Conservation (phyloP, 169 alveolate species). For the Plasmodium cynomolgi region DNA sequence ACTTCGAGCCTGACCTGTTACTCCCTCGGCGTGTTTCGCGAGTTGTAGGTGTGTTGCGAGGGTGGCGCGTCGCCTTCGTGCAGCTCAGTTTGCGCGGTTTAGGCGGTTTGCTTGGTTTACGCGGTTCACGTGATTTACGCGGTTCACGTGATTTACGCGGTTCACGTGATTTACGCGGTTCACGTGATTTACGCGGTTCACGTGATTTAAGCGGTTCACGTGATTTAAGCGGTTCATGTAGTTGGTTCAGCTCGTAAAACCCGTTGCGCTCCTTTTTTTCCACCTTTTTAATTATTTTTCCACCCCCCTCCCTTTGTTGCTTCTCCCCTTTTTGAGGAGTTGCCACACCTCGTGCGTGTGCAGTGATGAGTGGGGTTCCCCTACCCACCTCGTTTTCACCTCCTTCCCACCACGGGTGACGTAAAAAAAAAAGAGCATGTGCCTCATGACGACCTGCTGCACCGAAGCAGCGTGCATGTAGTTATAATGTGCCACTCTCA, state of each 20-base stretch:
- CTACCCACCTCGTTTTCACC: neutral
- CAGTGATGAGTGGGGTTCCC: neutral
- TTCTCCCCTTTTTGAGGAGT: neutral
- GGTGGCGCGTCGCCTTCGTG: neutral
- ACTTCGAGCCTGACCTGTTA: neutral
- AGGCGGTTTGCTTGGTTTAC: neutral
- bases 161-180: neutral
- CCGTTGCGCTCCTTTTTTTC: neutral
- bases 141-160: neutral
- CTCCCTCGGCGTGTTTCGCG: neutral
- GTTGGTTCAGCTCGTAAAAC: neutral
- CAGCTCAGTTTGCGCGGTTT: neutral
- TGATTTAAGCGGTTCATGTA: neutral
- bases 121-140: neutral
- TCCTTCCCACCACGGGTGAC: neutral
- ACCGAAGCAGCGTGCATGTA: neutral
- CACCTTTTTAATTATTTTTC: neutral
- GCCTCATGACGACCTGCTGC: neutral
- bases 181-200: neutral
- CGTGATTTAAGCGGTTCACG: too few species aligned
- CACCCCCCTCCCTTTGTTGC: neutral
- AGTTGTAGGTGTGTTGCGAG: neutral
- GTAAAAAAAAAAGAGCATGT: neutral
- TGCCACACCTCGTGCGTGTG: neutral
- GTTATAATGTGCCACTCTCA: neutral